Conservation (phyloP, 768 basidiomycete genomes). For the Rickenella mellea region DNA sequence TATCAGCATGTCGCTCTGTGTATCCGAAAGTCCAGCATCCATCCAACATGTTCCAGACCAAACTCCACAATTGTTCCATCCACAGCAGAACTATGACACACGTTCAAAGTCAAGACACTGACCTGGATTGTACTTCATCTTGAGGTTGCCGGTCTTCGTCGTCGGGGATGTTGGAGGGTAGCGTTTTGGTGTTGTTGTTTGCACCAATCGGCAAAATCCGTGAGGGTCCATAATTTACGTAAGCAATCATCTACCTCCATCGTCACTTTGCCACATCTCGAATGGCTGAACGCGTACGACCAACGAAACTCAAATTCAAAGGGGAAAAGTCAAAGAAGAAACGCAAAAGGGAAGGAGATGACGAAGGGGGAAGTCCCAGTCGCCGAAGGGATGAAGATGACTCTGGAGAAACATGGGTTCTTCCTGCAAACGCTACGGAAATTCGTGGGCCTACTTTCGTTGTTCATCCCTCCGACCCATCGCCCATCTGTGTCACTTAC, state of each 20-base stretch:
- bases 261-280: too few relatives aligned
- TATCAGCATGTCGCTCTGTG: conserved; percentile 14
- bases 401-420: conserved; percentile 70
- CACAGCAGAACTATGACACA: conserved; percentile 13
- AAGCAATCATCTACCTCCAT: too few relatives aligned
- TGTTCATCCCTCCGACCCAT: conserved; percentile 71
- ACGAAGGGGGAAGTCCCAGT: conserved; percentile 34
- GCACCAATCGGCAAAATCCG: too few relatives aligned
- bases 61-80: conserved; percentile 17
- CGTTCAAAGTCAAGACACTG: conserved; percentile 28
- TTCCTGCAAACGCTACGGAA: conserved; percentile 60
- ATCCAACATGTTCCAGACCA: conserved; percentile 29
- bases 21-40: conserved; percentile 35
- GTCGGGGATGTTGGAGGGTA: conserved; percentile 39
- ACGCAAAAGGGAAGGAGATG: conserved; percentile 49
- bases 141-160: conserved; percentile 44
- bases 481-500: conserved; percentile 67
- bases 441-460: conserved; percentile 86
- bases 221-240: too few relatives aligned
- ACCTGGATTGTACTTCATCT: conserved; percentile 84
- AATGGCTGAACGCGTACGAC: conserved; percentile 33
- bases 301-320: conserved; percentile 80
- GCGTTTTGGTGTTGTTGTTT: too few relatives aligned
- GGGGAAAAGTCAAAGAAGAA: conserved; percentile 83
- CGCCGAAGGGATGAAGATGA: conserved; percentile 49